These are phyloP conservation scores for Pythium sp. DNA, from an alignment of 352 stramenopile species.

Conservation along the genomic window DNA sequence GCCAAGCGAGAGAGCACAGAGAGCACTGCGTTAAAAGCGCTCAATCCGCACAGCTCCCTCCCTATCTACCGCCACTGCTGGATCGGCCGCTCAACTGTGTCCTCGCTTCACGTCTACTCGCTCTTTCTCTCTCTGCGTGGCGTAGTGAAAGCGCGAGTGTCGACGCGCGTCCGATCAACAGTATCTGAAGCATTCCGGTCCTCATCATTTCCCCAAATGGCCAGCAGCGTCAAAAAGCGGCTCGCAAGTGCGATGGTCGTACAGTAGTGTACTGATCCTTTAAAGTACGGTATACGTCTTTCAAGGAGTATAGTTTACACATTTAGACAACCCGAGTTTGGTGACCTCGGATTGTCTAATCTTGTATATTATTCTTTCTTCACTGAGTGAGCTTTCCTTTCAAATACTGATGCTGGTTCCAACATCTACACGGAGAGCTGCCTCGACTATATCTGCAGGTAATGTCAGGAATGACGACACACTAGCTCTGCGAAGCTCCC, in stretches of 20 bases:
- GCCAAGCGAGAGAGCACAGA: not conserved
- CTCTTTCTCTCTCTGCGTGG: not conserved
- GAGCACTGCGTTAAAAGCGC: constrained; percentile 8
- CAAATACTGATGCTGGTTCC: too few relatives aligned
- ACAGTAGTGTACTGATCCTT: not conserved
- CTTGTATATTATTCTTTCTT: too few relatives aligned
- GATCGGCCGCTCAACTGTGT: constrained; percentile 1
- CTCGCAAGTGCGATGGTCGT: not conserved
- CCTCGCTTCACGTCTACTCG: not conserved
- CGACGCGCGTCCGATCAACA: constrained; percentile 13
- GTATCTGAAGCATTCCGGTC: constrained; percentile 17
- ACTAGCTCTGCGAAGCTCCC: too few relatives aligned
- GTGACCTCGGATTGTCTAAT: too few relatives aligned
- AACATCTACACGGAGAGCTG: too few relatives aligned
- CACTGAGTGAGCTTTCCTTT: too few relatives aligned
- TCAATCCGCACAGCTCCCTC: not conserved
- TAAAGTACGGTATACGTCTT: not conserved
- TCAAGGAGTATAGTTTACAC: too few relatives aligned
- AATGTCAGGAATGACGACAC: too few relatives aligned
- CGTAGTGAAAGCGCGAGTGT: not conserved
- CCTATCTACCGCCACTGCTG: not conserved
- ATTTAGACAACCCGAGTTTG: too few relatives aligned
- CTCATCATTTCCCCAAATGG: constrained; percentile 3
- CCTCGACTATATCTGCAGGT: too few relatives aligned
- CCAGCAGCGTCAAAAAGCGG: not conserved